Percentiles rank a stretch among this genome's conserved stretches.
Evolutionary conservation across 441 rosid species (phyloP).

Genomic region (Mallotus japonicus): DNA sequence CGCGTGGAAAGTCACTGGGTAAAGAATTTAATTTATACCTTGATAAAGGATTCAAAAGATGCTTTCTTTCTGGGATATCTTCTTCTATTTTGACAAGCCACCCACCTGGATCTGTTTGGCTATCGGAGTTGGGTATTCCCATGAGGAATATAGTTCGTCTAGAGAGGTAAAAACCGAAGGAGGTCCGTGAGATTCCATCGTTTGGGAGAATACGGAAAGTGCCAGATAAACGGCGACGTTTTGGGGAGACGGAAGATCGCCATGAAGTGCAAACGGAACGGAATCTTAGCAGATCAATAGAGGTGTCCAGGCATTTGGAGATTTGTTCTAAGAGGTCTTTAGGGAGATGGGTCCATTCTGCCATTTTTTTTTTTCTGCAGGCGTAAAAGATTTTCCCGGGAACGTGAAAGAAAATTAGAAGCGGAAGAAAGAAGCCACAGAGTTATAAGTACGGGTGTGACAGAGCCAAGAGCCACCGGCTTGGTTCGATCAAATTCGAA

Average conservation of each 20-base stretch:
- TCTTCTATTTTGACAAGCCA: slow-evolving; percentile 76
- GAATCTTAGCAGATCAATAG: slow-evolving; percentile 56
- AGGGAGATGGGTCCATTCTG: slow-evolving; percentile 62
- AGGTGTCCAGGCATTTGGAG: slow-evolving; percentile 41
- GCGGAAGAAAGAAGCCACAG: neutral
- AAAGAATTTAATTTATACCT: slow-evolving; percentile 32
- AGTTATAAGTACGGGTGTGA: too few species aligned
- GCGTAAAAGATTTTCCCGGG: slow-evolving; percentile 4
- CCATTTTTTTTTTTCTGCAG: slow-evolving; percentile 30
- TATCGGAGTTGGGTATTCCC: slow-evolving; percentile 26
- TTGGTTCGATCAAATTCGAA: too few species aligned
- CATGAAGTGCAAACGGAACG: slow-evolving; percentile 77
- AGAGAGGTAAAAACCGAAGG: slow-evolving; percentile 61
- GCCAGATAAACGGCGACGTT: slow-evolving; percentile 34
- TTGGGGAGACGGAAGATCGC: slow-evolving; percentile 52
- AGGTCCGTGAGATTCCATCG: slow-evolving; percentile 39
- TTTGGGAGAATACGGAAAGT: slow-evolving; percentile 54
- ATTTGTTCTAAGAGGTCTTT: slow-evolving; percentile 59
- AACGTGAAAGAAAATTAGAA: neutral
- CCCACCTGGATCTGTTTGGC: slow-evolving; percentile 28
- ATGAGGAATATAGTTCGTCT: slow-evolving; percentile 61
- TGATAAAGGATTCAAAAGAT: slow-evolving; percentile 58
- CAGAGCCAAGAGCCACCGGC: too few species aligned
- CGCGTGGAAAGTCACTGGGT: slow-evolving; percentile 44
- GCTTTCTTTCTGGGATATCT: slow-evolving; percentile 34